Evolutionary conservation across 306 rosid genomes (phyloP), one percentile per base, ranked within the genome.

Genomic region (Lathyrus aphaca): DNA sequence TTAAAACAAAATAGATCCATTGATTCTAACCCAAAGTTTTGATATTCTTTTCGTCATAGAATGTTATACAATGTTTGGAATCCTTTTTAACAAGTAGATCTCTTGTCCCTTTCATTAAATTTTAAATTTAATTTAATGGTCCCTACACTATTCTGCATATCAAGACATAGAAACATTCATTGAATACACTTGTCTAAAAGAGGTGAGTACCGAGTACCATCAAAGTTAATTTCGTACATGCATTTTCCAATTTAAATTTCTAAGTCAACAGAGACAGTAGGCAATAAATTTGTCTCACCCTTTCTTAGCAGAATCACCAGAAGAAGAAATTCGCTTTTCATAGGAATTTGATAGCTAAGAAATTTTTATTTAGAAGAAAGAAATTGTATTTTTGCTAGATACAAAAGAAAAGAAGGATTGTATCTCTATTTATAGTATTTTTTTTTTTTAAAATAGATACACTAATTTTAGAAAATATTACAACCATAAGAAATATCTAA

Each of bases 11-110:
- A 19, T 48, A 77, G 77, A 74, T 84, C 58, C 86, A 71, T 71
- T 77, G 84, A 79, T 81, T 74, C 74, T 61, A 71, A 66, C 88
- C 83, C 68, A 48, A 17, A 17, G 16, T 37, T 61, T 61, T 62
- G 64, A 40, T 45, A 56, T 60, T 39, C 42, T 72, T 66, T 63
- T 50, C 70, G 42, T 50, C 11, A 21, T 3, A 23, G 16, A 61
- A 50, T 23, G n/a, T 9, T 18, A 14, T 19, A 18, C 38, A 40
- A 32, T 14, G 0, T 11, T 53, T 40, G 54, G 37, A 15, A 71
- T 16, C 66, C 21, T 55, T 35, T 35, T 15, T 30, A 69, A 51
- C 46, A 18, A 42, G 66, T 23, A 3, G 25, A 23, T 53, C 77
- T 10, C 44, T 51, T 38, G 61, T 55, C 72, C 12, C 54, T 77